These are phyloP conservation scores for Ophiostoma sp. DNA, from an alignment of 2,329 filamentous ascomycete species.

Conservation along the genomic window DNA sequence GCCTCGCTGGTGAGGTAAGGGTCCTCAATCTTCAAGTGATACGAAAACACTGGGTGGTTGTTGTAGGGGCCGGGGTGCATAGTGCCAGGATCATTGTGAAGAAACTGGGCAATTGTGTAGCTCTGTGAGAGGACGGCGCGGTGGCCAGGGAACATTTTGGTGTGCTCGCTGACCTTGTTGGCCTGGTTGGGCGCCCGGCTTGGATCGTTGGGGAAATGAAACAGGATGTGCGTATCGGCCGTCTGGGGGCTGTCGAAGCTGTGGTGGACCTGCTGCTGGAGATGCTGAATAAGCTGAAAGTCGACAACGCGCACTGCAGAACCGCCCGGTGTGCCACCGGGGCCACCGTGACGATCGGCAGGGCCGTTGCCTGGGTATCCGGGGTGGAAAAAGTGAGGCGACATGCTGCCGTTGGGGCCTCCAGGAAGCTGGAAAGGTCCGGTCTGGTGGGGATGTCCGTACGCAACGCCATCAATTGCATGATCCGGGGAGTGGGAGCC, in stretches of 20 bases:
- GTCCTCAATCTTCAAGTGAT: conserved; percentile 24
- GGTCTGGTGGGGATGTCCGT: conserved; percentile 13
- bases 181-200: neutral
- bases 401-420: conserved; percentile 20
- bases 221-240: conserved; percentile 26
- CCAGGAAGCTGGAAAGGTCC: conserved; percentile 17
- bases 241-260: conserved; percentile 23
- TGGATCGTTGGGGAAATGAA: conserved; percentile 21
- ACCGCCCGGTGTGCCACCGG: neutral
- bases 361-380: conserved; percentile 16
- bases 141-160: conserved; percentile 27
- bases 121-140: conserved; percentile 27
- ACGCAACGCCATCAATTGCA: conserved; percentile 2
- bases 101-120: conserved; percentile 24
- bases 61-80: conserved; percentile 23
- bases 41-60: conserved; percentile 16
- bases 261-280: conserved; percentile 23
- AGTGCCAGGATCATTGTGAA: conserved; percentile 17
- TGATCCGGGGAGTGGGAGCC: conserved; percentile 45
- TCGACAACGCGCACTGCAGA: conserved; percentile 17
- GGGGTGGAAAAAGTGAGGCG: conserved; percentile 19
- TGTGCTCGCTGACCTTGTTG: conserved; percentile 2
- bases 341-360: neutral
- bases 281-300: conserved; percentile 21
- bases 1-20: conserved; percentile 24